Conservation (phyloP, 108 stramenopile genomes). For the Asterionellopsis glacialis region DNA sequence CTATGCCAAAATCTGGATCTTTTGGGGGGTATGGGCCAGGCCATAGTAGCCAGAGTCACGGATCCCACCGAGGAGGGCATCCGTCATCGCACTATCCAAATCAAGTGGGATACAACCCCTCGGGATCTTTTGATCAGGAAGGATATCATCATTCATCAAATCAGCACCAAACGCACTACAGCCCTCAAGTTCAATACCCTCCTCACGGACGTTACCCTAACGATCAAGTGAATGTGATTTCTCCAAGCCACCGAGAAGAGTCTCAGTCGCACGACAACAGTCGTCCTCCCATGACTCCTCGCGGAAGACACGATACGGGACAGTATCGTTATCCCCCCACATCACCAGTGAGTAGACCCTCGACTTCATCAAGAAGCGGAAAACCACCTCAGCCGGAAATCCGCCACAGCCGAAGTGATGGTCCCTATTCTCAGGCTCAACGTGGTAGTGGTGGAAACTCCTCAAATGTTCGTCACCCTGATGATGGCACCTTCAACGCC, state of each 20-base stretch:
- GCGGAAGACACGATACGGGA: slow-evolving; percentile 4
- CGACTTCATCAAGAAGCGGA: slow-evolving; percentile 1
- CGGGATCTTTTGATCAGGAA: slow-evolving; percentile 45
- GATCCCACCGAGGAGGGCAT: slow-evolving; percentile 11
- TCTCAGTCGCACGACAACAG: slow-evolving; percentile 5
- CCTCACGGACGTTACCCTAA: slow-evolving; percentile 20
- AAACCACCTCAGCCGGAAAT: slow-evolving; percentile 3
- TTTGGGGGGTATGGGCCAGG: slow-evolving; percentile 30
- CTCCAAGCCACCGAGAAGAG: slow-evolving; percentile 17
- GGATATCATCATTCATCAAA: not conserved
- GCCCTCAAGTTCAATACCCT: slow-evolving; percentile 51
- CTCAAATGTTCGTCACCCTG: not conserved
- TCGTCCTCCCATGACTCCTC: slow-evolving; percentile 1
- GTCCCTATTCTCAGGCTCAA: slow-evolving; percentile 33
- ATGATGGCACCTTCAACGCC: slow-evolving; percentile 19
- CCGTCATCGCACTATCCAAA: slow-evolving; percentile 26
- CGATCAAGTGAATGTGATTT: slow-evolving; percentile 51
- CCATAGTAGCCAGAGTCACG: slow-evolving; percentile 9
- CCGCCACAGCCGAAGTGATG: slow-evolving; percentile 12
- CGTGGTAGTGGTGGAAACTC: slow-evolving; percentile 7
- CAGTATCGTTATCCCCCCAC: slow-evolving; percentile 48
- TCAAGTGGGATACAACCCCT: slow-evolving; percentile 14
- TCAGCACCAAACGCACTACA: slow-evolving; percentile 29
- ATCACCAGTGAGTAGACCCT: slow-evolving; percentile 39
- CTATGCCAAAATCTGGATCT: slow-evolving; percentile 29